Base-by-base conservation (phyloP, 2,329 filamentous ascomycete genomes). In the Neopestalotiopsis rosae region DNA sequence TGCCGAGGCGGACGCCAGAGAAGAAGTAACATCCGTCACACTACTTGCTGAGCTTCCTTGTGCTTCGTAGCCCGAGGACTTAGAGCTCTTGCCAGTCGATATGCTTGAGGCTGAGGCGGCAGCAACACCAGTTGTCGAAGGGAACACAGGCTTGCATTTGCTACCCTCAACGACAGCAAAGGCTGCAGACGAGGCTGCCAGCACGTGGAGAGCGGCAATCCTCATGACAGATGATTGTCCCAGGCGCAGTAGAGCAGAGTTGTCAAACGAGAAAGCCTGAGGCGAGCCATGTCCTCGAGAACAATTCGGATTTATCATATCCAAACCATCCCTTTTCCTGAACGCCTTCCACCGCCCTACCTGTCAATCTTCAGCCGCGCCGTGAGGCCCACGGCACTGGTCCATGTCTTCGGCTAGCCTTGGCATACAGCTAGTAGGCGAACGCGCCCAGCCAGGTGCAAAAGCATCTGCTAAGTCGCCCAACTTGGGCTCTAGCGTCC, bases 301-400 rank as follows among this genome's bases (percentile, higher is more conserved):
- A 57, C 52, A 28, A 57, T n/a, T 57, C 52, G 52, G 52, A 57
- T 57, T 57, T 57, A 57, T 57, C 52, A 57, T 57, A 57, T 57
- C 12, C 5, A 57, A 57, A 28, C 17, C 52, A 57, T 3, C 52
- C 52, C 52, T 57, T 57, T 57, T 57, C 13, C 52, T 57, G 52
- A 57, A 57, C 52, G 52, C 52, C 17, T 57, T 10, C 52, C 52
- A 57, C 52, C 52, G 52, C 28, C 52, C 52, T 9, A 57, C 52
- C 52, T 57, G 52, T 57, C 5, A 28, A 57, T 57, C 52, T 57
- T 20, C 52, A 57, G 52, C 52, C 52, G 52, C 52, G 52, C 52
- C 52, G 5, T 57, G 3, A n/a, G 52, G 52, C 14, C 52, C 52
- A 57, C 24, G 24, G 52, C 52, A 20, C 3, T 57, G 52, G 52